A percentile compares a stretch with the other conserved stretches of the same genome.
Evolutionary conservation across 805 yeast species (phyloP).

Genomic region (Hanseniaspora pseudoguilliermondii): DNA sequence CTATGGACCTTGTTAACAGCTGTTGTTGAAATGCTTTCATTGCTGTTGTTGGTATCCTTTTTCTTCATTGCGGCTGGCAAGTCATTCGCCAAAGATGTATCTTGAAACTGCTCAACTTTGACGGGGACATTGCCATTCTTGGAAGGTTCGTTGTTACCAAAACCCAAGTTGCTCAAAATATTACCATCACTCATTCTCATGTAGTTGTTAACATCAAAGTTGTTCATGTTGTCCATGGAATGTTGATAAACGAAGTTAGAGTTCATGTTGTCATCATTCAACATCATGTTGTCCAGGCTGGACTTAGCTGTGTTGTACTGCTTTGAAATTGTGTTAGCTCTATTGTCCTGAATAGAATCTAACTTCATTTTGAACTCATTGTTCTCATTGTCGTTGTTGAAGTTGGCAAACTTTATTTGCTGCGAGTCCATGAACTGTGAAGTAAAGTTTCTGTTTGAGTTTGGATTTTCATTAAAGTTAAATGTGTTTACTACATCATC

Average conservation of each 20-base stretch:
- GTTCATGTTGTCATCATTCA: not conserved
- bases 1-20: not conserved
- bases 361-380: not conserved
- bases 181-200: not conserved
- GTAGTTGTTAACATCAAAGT: not conserved
- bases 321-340: slow-evolving; percentile 8
- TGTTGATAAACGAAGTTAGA: not conserved
- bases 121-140: not conserved
- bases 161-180: not conserved
- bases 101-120: not conserved
- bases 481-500: not conserved
- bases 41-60: not conserved
- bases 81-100: not conserved
- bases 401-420: slow-evolving; percentile 1
- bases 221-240: not conserved
- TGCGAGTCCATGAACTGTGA: not conserved
- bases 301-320: not conserved
- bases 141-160: not conserved
- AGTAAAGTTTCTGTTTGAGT: not conserved
- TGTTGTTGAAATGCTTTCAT: not conserved
- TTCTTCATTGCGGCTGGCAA: not conserved
- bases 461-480: not conserved
- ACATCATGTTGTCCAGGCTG: not conserved
- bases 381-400: not conserved
- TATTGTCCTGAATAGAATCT: not conserved